Conservation (phyloP, 257 asterid genomes). For the Vinca minor region DNA sequence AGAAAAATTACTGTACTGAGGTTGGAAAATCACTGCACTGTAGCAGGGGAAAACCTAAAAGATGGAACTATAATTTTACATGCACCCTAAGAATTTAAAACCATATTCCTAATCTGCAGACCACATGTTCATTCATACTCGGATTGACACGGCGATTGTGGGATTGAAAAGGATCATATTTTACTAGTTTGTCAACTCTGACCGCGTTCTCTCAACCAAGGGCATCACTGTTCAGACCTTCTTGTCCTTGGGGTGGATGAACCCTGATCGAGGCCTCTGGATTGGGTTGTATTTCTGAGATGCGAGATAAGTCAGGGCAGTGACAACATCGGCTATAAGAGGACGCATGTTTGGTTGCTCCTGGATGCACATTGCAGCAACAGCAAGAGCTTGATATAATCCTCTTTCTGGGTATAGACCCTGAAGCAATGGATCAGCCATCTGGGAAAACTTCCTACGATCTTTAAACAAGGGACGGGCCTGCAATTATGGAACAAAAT, state of each 20-base stretch:
- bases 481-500: constrained; percentile 19
- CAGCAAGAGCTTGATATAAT: constrained; percentile 48
- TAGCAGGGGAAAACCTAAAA: constrained; percentile 6
- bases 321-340: constrained; percentile 60
- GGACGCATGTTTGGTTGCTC: constrained; percentile 61
- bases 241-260: constrained; percentile 49
- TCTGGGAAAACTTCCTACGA: constrained; percentile 46
- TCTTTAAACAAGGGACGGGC: constrained; percentile 51
- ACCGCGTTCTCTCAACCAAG: neutral
- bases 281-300: constrained; percentile 43
- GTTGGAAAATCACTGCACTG: neutral
- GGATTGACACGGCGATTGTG: neutral
- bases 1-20: constrained; percentile 2
- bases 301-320: constrained; percentile 55
- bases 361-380: constrained; percentile 57
- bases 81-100: constrained; percentile 9
- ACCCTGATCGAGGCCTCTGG: constrained; percentile 36
- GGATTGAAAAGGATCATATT: constrained; percentile 5
- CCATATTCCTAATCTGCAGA: constrained; percentile 6
- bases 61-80: neutral
- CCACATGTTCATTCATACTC: neutral
- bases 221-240: constrained; percentile 26
- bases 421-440: constrained; percentile 48
- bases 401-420: constrained; percentile 47
- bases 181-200: constrained; percentile 3